Evolutionary conservation across 352 stramenopile genomes (phyloP), one percentile per base, ranked within the genome.

Genomic region (Phytopythium montanum): DNA sequence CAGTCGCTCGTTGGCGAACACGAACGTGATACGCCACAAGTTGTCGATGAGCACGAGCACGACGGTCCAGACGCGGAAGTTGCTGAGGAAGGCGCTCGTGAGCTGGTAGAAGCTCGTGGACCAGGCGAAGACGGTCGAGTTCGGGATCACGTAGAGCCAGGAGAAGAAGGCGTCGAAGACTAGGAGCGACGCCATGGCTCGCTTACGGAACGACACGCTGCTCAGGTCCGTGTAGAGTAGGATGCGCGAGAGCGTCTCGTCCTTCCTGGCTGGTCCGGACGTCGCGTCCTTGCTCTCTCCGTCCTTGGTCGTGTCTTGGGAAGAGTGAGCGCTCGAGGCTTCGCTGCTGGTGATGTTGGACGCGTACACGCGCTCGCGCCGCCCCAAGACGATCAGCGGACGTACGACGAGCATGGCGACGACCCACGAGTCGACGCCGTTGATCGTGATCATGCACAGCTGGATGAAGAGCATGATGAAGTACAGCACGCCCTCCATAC

Each of bases 191-290:
- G 54, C 39, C 41, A 70, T 23, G 34, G 56, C 21, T 8, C 45
- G 50, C 44, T 70, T 70, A 41, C 64, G 60, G 34, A 63, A 64
- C 14, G 60, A 59, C n/a, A 71, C 56, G 25, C 54, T 61, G 34
- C 26, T 68, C 14, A 68, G 56, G 23, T 71, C 64, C 18, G 64
- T 70, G 64, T 67, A 70, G 19, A 70, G 56, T 29, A 70, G 41
- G 33, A 71, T 57, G 33, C 57, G 59, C 21, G 60, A 61, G 21
- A 71, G 56, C 16, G 59, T 67, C 16, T 44, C 51, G 38, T 54
- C 55, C 29, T 56, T 56, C 29, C 33, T 51, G 2, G 19, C 18
- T 19, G n/a, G 14, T 16, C 58, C 55, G 1, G 39, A 44, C 21
- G 16, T 38, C 23, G n/a, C 33, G 21, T 56, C 12, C 16, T 45